Base-by-base conservation (phyloP, 495 filamentous ascomycete genomes). In the Penicillium silybi region DNA sequence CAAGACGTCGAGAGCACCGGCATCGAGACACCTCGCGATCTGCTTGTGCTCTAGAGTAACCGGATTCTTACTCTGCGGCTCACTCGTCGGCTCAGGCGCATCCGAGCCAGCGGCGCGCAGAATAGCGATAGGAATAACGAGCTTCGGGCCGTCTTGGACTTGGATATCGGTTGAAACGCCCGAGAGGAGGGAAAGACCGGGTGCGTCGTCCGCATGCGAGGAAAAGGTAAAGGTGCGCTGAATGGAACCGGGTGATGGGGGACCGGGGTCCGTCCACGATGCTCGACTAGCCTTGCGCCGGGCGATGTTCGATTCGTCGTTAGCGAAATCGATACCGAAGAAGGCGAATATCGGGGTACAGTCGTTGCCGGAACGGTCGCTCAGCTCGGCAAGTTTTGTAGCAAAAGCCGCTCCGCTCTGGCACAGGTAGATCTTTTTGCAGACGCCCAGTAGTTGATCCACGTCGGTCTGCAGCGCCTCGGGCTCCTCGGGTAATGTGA, bases 1-100 rank as follows among this genome's bases (percentile, higher is more conserved):
- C 50, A 96, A 70, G 51, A 96, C 88, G 73, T 96, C 92, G 17
- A 87, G 73, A 10, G 92, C 92, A 41, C 92, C 92, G 19, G 82
- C 82, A 62, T 96, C 90, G 11, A 97, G 69, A 67, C 87, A 93
- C 56, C 76, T 80, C 48, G 85, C 77, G 39, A 80, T 70, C 17
- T 78, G 71, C 32, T 73, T 67, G 17, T 76, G 69, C 38, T 78
- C 71, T 15, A 72, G 56, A 5, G 67, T 62, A 19, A 69, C 39
- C 6, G 50, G 42, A 40, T 75, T 63, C 45, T 76, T 69, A 48
- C 25, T 61, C 56, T 54, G 74, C 63, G 65, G 75, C 68, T 62
- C 74, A 60, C 41, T 68, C 52, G 49, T 58, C 48, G 37, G 49
- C 57, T 46, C 48, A 42, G 62, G 67, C 41, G 63, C 61, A 10